Conservation (phyloP, 176 grass and related monocot species). For the Eremochloa ophiuroides region DNA sequence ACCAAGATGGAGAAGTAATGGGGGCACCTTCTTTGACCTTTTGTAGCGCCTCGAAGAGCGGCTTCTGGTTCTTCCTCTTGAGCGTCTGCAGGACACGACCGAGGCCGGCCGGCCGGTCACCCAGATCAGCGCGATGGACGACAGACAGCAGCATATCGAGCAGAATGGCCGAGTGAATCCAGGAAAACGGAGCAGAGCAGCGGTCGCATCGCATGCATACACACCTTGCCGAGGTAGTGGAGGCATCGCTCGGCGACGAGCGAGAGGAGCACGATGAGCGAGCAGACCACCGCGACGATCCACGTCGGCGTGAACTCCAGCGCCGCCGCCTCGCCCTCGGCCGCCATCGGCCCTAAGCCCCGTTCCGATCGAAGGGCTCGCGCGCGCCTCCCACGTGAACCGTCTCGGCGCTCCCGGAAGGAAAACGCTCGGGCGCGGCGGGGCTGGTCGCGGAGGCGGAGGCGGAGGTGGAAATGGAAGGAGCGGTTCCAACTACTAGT, state of each 20-base stretch:
- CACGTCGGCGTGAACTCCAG: slow-evolving; percentile 91
- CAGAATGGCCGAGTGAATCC: background rate
- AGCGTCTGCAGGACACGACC: slow-evolving; percentile 37
- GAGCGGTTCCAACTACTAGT: background rate
- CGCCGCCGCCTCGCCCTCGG: slow-evolving; percentile 28
- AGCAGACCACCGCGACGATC: slow-evolving; percentile 85
- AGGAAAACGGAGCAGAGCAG: background rate
- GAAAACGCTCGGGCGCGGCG: background rate
- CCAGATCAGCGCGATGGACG: slow-evolving; percentile 5
- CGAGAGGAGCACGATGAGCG: slow-evolving; percentile 70
- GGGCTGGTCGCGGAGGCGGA: too few species aligned
- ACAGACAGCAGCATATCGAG: background rate
- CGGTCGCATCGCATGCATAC: background rate
- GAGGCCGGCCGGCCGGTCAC: background rate
- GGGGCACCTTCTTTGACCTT: slow-evolving; percentile 87
- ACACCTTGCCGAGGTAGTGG: slow-evolving; percentile 83
- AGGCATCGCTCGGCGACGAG: slow-evolving; percentile 70
- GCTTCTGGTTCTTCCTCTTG: slow-evolving; percentile 73
- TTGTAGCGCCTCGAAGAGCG: slow-evolving; percentile 84
- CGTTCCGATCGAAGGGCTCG: too few species aligned
- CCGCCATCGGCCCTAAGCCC: background rate
- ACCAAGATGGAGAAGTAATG: background rate
- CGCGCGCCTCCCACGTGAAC: background rate
- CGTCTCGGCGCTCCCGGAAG: background rate
- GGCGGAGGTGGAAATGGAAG: background rate